These are phyloP conservation scores for Pichia sp. DNA, from an alignment of 1,139 yeast genomes.

Conservation along the genomic window DNA sequence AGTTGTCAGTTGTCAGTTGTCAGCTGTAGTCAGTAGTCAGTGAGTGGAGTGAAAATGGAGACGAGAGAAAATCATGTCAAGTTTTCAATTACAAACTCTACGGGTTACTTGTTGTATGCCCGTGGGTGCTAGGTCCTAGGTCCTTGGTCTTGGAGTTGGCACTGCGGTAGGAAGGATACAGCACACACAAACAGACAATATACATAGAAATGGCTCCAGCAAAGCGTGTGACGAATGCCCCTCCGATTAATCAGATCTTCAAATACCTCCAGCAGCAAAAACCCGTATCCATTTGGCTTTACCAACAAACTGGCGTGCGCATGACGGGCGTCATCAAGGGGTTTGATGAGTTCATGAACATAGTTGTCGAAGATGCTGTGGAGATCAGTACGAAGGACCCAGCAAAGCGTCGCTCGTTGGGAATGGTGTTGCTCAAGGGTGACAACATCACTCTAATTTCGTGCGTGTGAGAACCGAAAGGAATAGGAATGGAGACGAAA, in stretches of 20 bases:
- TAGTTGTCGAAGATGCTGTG: conserved; percentile 85
- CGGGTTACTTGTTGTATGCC: no score
- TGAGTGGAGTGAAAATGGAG: no score
- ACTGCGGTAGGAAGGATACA: no score
- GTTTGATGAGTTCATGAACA: conserved; percentile 96
- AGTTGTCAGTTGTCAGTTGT: no score
- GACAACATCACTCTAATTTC: conserved; percentile 81
- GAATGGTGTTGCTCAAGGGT: conserved; percentile 76
- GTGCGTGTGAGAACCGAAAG: background rate
- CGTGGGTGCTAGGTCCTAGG: no score
- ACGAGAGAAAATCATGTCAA: no score
- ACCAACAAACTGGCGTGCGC: conserved; percentile 71
- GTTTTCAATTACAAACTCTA: no score
- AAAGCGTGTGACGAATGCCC: conserved; percentile 32
- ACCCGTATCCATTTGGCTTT: conserved; percentile 78
- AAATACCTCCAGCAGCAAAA: conserved; percentile 79
- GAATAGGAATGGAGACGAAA: no score
- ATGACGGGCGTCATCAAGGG: conserved; percentile 85
- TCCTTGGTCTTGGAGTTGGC: no score
- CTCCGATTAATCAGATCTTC: conserved; percentile 89
- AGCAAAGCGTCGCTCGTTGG: conserved; percentile 34
- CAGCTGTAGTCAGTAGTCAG: no score
- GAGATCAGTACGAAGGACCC: conserved; percentile 51
- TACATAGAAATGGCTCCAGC: background rate
- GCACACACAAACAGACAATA: no score